A percentile compares a stretch with the other conserved stretches of the same genome.
Evolutionary conservation across 345 rosid species (phyloP).

Genomic region (Limnanthes douglasii): DNA sequence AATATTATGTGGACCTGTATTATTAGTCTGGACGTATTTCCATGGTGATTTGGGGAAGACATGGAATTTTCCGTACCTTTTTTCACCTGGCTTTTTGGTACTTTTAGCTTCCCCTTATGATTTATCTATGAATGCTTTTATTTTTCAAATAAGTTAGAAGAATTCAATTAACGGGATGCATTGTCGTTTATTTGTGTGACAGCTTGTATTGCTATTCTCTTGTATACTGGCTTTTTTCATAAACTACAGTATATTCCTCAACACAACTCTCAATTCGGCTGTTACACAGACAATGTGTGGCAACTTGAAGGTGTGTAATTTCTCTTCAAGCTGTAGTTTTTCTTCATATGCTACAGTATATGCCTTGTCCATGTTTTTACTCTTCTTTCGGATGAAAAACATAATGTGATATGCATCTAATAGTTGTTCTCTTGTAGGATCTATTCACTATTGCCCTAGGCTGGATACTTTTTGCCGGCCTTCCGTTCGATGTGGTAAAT

Average conservation of each 20-base stretch:
- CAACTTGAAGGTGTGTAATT: constrained; percentile 66
- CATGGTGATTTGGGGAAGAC: constrained; percentile 60
- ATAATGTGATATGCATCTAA: too few relatives aligned
- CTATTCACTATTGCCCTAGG: constrained; percentile 85
- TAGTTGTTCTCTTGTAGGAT: constrained; percentile 38
- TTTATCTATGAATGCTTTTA: background rate
- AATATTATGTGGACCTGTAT: constrained; percentile 64
- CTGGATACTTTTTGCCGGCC: constrained; percentile 87
- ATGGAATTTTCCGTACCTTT: constrained; percentile 48
- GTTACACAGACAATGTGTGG: constrained; percentile 95
- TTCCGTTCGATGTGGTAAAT: constrained; percentile 87
- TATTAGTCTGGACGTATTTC: constrained; percentile 74
- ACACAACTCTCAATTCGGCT: constrained; percentile 96
- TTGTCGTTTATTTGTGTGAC: constrained; percentile 12
- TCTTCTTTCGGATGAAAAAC: too few relatives aligned
- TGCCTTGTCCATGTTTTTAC: too few relatives aligned
- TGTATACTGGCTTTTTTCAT: constrained; percentile 87
- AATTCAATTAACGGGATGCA: too few relatives aligned
- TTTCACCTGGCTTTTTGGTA: constrained; percentile 84
- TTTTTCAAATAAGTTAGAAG: too few relatives aligned
- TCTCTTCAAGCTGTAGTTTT: background rate
- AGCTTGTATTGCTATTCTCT: constrained; percentile 69
- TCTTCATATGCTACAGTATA: too few relatives aligned
- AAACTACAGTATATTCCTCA: constrained; percentile 86
- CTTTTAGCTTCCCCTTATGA: background rate